phyloP scores from a whole-genome alignment of 495 filamentous ascomycete genomes.

The Parachaetomium inaequale region DNA sequence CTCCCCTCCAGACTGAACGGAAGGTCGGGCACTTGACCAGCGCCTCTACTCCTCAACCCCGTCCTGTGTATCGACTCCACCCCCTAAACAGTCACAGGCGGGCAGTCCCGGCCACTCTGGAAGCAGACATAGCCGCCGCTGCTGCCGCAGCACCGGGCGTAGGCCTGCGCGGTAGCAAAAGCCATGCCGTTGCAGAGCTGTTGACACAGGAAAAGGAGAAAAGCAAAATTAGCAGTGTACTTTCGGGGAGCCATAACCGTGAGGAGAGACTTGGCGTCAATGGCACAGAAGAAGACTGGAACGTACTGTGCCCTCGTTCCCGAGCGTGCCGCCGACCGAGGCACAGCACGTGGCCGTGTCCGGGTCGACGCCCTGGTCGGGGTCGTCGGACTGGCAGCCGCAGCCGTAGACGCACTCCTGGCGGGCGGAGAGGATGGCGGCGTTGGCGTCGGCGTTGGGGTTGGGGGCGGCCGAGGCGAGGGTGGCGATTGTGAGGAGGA shows the following conservation, averaged over 20 bases:
- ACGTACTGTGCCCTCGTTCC: constrained; percentile 2
- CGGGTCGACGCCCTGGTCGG: neutral
- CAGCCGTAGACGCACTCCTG: constrained; percentile 4
- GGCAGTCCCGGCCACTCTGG: neutral
- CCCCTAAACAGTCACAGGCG: neutral
- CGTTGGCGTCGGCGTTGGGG: neutral
- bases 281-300: neutral
- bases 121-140: constrained; percentile 7
- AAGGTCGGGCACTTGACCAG: too few relatives aligned
- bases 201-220: too few relatives aligned
- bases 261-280: too few relatives aligned
- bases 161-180: neutral
- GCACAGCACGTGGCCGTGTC: constrained; percentile 4
- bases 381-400: neutral
- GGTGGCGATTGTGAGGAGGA: constrained; percentile 6
- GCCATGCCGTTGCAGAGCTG: constrained; percentile 1
- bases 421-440: neutral
- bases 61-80: too few relatives aligned
- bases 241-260: too few relatives aligned
- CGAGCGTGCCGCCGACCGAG: constrained; percentile 3
- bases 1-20: too few relatives aligned
- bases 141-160: constrained; percentile 2
- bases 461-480: constrained; percentile 2
- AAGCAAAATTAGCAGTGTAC: too few relatives aligned
- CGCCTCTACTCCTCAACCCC: too few relatives aligned